phyloP scores from a whole-genome alignment of 441 rosid genomes.

The Gossypium schwendimanii region DNA sequence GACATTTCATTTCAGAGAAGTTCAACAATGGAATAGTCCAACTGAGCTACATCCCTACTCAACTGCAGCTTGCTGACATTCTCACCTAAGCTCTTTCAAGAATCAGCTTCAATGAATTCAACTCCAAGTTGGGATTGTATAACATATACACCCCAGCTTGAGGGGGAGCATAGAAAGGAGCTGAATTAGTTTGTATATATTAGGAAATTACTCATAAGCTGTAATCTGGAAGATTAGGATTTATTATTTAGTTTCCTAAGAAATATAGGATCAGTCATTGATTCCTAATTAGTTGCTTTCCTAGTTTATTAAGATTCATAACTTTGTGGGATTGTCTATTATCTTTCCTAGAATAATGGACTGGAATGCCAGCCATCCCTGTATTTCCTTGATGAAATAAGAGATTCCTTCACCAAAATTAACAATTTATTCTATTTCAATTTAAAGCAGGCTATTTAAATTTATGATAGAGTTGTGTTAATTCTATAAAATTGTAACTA shows the following conservation, averaged over 20 bases:
- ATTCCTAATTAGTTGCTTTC: too few relatives aligned
- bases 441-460: background rate
- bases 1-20: too few relatives aligned
- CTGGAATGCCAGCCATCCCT: too few relatives aligned
- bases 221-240: too few relatives aligned
- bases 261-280: too few relatives aligned
- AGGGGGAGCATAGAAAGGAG: background rate
- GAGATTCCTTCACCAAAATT: too few relatives aligned
- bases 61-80: background rate
- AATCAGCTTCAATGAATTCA: background rate
- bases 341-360: too few relatives aligned
- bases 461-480: constrained; percentile 14
- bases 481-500: constrained; percentile 60
- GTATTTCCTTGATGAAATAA: too few relatives aligned
- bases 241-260: too few relatives aligned
- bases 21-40: background rate
- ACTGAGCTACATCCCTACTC: background rate
- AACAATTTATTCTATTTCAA: background rate
- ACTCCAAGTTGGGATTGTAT: background rate
- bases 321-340: too few relatives aligned
- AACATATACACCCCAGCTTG: background rate
- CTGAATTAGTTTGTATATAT: background rate
- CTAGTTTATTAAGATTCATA: too few relatives aligned
- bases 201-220: background rate
- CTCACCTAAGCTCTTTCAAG: background rate